phyloP scores from a whole-genome alignment of 163 green algal species.

The Scenedesmus sp. region DNA sequence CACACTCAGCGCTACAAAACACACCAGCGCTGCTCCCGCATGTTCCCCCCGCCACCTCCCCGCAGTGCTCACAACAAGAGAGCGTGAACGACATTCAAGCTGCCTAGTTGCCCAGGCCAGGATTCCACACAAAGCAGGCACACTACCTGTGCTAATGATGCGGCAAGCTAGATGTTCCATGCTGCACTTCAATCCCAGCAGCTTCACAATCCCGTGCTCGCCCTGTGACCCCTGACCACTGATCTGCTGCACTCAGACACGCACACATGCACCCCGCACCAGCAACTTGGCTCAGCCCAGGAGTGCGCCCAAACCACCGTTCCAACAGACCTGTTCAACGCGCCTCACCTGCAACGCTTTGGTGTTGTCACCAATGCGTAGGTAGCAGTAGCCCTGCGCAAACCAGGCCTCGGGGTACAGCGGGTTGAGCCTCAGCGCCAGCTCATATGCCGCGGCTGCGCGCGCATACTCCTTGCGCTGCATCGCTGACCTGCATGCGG shows the following conservation, averaged over 20 bases:
- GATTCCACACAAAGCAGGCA: no score
- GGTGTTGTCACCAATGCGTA: slow-evolving; percentile 73
- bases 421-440: slow-evolving; percentile 87
- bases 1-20: no score
- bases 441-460: slow-evolving; percentile 78
- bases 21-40: no score
- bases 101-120: no score
- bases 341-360: slow-evolving; percentile 73
- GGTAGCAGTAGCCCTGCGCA: slow-evolving; percentile 74
- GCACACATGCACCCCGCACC: not conserved
- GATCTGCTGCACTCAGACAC: no score
- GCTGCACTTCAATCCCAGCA: no score
- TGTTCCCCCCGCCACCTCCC: no score
- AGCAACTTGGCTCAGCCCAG: no score
- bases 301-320: not conserved
- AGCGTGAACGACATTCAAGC: no score
- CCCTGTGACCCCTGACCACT: no score
- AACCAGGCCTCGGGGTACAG: slow-evolving; percentile 93
- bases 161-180: not conserved
- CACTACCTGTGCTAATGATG: not conserved
- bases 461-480: slow-evolving; percentile 69
- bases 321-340: no score
- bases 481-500: slow-evolving; percentile 54
- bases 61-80: no score
- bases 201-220: not conserved